Conservation (phyloP, 352 stramenopile species). For the Globisporangium sylvaticum region DNA sequence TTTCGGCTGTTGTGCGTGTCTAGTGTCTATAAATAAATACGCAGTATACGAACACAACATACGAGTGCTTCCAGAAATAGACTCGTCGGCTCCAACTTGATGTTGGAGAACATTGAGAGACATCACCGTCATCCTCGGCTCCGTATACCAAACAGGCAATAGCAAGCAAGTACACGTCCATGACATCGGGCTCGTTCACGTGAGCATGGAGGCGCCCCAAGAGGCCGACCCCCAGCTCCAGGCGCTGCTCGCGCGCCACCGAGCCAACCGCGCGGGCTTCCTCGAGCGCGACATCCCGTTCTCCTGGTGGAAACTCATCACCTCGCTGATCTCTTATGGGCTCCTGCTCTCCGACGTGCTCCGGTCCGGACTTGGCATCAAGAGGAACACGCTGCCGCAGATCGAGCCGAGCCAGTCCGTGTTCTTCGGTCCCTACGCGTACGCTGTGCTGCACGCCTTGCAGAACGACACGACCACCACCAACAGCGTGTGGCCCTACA, state of each 20-base stretch:
- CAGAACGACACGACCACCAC: not conserved
- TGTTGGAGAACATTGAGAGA: not conserved
- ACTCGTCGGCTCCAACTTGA: not conserved
- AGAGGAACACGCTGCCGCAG: not conserved
- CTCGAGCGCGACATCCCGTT: conserved; percentile 14
- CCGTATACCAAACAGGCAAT: not conserved
- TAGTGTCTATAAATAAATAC: not conserved
- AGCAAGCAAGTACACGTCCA: not conserved
- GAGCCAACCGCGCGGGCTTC: not conserved
- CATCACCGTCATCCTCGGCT: not conserved
- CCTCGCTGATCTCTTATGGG: conserved; percentile 17
- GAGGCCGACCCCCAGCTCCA: not conserved
- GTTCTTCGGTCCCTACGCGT: conserved; percentile 12
- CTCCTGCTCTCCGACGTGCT: conserved; percentile 21
- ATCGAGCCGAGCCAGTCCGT: conserved; percentile 4
- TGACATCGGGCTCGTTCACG: not conserved
- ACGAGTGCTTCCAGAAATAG: not conserved
- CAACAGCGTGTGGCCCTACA: conserved; percentile 13
- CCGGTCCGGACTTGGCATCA: conserved; percentile 8
- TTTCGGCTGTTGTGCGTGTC: not conserved
- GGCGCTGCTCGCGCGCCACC: not conserved
- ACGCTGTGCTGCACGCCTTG: not conserved
- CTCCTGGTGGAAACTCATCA: conserved; percentile 5
- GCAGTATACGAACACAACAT: not conserved
- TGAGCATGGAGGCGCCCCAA: not conserved